These are phyloP conservation scores for Madurella mycetomatis DNA, from an alignment of 2,329 filamentous ascomycete genomes.

Conservation along the genomic window DNA sequence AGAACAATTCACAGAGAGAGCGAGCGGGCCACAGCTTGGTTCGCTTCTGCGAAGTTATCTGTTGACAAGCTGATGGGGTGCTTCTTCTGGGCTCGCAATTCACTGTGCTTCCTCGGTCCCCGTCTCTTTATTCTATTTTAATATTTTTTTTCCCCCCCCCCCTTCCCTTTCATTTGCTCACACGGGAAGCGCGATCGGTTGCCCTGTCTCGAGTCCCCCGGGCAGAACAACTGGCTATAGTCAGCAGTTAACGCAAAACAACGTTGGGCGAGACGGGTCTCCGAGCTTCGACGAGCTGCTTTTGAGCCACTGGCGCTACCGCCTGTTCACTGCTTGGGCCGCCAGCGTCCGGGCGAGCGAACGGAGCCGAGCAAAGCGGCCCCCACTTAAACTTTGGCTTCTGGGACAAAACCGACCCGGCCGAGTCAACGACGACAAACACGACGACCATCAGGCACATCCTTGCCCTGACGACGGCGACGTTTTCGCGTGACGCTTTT, in stretches of 20 bases:
- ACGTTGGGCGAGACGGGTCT: not conserved
- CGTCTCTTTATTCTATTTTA: too few species aligned
- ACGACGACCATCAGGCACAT: conserved; percentile 18
- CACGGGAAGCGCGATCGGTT: too few species aligned
- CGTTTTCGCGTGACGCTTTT: conserved; percentile 5
- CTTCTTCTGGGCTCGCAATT: not conserved
- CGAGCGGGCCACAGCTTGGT: conserved; percentile 9
- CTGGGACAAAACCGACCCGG: conserved; percentile 20
- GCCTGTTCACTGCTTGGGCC: not conserved
- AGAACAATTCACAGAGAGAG: conserved; percentile 4
- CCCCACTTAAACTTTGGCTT: conserved; percentile 27
- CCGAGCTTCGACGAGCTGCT: not conserved
- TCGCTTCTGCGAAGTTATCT: not conserved
- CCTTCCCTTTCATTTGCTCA: too few species aligned
- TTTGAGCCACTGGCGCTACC: not conserved
- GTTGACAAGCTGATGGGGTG: too few species aligned
- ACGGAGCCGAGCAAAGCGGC: conserved; percentile 15
- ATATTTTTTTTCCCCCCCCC: too few species aligned
- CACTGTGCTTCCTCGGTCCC: too few species aligned
- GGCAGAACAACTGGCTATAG: not conserved
- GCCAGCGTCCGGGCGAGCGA: not conserved
- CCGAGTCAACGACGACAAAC: conserved; percentile 23
- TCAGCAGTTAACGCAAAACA: not conserved
- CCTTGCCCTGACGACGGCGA: conserved; percentile 15
- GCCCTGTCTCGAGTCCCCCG: too few species aligned